Evolutionary conservation across 805 yeast genomes (phyloP).

Genomic region (Clavispora fructus): DNA sequence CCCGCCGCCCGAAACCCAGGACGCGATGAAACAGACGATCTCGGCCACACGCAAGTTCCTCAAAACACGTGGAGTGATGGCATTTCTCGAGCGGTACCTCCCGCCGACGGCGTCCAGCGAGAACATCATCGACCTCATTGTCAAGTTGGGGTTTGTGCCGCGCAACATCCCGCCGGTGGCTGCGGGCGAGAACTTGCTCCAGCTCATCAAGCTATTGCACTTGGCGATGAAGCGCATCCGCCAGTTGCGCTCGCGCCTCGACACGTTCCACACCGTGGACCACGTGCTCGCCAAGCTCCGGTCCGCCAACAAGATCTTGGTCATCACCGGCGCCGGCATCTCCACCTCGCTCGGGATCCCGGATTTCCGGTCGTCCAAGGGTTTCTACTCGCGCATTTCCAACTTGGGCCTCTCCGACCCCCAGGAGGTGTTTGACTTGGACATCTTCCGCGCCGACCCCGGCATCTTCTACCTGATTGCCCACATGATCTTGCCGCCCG

Average conservation of each 20-base stretch:
- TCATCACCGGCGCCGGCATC: conserved; percentile 90
- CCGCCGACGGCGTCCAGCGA: conserved; percentile 56
- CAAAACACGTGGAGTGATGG: conserved; percentile 53
- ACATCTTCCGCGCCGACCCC: conserved; percentile 71
- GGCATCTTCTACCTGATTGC: conserved; percentile 82
- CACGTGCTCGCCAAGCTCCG: conserved; percentile 41
- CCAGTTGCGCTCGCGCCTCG: conserved; percentile 49
- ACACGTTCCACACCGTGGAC: conserved; percentile 51
- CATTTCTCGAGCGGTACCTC: conserved; percentile 56
- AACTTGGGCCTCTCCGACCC: conserved; percentile 77
- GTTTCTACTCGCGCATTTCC: conserved; percentile 67
- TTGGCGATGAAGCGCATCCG: conserved; percentile 62
- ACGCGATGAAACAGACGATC: conserved; percentile 4
- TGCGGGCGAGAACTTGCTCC: conserved; percentile 42
- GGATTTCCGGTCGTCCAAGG: conserved; percentile 85
- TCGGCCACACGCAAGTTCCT: conserved; percentile 40
- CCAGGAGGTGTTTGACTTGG: conserved; percentile 80
- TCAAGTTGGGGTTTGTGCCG: conserved; percentile 57
- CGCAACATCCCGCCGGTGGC: conserved; percentile 21
- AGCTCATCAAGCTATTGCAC: conserved; percentile 49
- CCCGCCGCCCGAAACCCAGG: not conserved
- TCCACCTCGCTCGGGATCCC: conserved; percentile 89
- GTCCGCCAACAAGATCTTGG: conserved; percentile 47
- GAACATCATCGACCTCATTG: conserved; percentile 52
- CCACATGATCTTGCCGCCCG: conserved; percentile 76